These are phyloP conservation scores for Iberis pinnata DNA, from an alignment of 345 rosid species.

Conservation along the genomic window DNA sequence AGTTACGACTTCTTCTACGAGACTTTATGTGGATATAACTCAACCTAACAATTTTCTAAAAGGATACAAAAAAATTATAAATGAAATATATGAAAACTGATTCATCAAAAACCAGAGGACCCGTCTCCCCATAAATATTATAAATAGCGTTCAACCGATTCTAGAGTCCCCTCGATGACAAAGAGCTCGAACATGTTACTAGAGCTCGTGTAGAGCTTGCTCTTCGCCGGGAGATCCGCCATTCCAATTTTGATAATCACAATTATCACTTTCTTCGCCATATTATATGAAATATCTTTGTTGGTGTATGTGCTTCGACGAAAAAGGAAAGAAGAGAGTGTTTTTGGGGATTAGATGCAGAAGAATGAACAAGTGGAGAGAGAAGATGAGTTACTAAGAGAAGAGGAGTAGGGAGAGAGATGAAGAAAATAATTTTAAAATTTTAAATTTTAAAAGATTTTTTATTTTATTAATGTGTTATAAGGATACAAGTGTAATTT, in stretches of 20 bases:
- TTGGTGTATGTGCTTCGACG: constrained; percentile 18
- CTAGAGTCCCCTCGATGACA: constrained; percentile 84
- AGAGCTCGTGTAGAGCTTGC: constrained; percentile 61
- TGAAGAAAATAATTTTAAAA: no score
- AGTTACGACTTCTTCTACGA: no score
- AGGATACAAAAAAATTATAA: no score
- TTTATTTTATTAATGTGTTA: no score
- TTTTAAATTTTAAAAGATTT: no score
- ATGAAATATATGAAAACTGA: no score
- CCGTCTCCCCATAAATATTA: constrained; percentile 56
- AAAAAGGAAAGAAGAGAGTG: not conserved
- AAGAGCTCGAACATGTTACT: constrained; percentile 58
- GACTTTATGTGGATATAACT: no score
- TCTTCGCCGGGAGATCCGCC: constrained; percentile 95
- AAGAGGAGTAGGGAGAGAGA: no score
- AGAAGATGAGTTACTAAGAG: no score
- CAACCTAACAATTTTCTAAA: no score
- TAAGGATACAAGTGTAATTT: no score
- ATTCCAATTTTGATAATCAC: constrained; percentile 95
- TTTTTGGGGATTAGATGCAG: constrained; percentile 20
- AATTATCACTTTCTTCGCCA: constrained; percentile 84
- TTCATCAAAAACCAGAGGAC: constrained; percentile 55
- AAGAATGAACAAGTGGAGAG: no score
- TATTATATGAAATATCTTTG: constrained; percentile 26
- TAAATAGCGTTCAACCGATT: constrained; percentile 84